Base-by-base conservation (phyloP, 306 rosid species). In the Vicia faba region DNA sequence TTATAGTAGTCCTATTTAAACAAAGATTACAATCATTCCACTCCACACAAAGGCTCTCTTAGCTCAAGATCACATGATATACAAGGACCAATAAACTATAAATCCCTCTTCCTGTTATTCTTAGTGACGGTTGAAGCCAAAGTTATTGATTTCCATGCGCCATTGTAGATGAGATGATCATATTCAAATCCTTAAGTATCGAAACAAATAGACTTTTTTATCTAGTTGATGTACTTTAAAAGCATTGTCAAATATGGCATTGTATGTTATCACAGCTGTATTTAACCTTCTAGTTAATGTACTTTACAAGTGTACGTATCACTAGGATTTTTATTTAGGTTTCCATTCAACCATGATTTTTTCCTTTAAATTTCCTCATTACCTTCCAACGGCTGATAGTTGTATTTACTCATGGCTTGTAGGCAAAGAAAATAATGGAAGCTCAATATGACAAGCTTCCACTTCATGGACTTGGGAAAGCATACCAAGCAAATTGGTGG, bases 381-480 rank as follows among this genome's bases (percentile, higher is more conserved):
- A 53, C 56, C 43, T 71, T 76, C 74, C 53, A 26, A 62, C 5
- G 72, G 62, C 65, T 78, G 78, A 77, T 60, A 33, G 50, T 66
- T 72, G 44, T 79, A 76, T 79, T 65, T 72, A 58, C 75, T 69
- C 75, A 65, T 73, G 66, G 55, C 61, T 76, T 79, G 74, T 82
- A 91, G 97, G 84, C 91, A 11, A 88, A 85, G 73, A 87, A 83
- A 73, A 64, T 91, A 55, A 45, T 82, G 3, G 91, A 88, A 71
- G 72, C 83, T 69, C 86, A 77, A 64, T 88, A 70, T 72, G 96
- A 91, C 79, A 83, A 75, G 78, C 97, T 91, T 82, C 96, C 97
- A 33, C 88, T 91, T 73, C 96, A 91, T 80, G 97, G 97, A 43
- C 86, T 88, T 62, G 97, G 97, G 69, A 91, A 84, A 74, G 74